Percentiles rank a stretch among this genome's conserved stretches.
Evolutionary conservation across 2,329 filamentous ascomycete genomes (phyloP).

Genomic region (Rhytidhysteron rufulum): DNA sequence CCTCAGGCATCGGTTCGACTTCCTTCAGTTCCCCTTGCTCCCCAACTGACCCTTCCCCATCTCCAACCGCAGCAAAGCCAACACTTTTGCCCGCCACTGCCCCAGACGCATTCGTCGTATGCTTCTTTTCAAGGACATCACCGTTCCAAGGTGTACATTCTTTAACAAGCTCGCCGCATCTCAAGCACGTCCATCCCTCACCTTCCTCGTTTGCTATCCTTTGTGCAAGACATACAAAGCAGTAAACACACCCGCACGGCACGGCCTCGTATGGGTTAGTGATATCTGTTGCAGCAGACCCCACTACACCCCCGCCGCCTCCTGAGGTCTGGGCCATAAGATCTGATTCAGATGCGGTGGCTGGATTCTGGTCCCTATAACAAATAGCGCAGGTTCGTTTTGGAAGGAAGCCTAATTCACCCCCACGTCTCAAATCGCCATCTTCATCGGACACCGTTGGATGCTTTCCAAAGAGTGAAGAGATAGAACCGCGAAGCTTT

Average conservation of each 20-base stretch:
- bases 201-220: conserved; percentile 89
- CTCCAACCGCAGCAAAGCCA: conserved; percentile 23
- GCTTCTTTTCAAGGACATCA: conserved; percentile 66
- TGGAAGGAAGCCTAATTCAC: conserved; percentile 80
- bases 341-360: conserved; percentile 64
- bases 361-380: conserved; percentile 86
- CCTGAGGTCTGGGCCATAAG: conserved; percentile 57
- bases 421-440: conserved; percentile 45
- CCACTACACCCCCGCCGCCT: conserved; percentile 72
- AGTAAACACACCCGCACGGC: conserved; percentile 89
- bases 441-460: conserved; percentile 43
- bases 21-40: conserved; percentile 17
- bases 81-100: conserved; percentile 21
- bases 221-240: conserved; percentile 91
- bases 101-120: conserved; percentile 15
- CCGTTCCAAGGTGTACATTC: conserved; percentile 90
- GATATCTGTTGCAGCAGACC: conserved; percentile 85
- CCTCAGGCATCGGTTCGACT: conserved; percentile 30
- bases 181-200: conserved; percentile 86
- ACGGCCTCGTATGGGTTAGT: conserved; percentile 94
- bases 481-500: conserved; percentile 59
- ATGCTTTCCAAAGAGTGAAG: conserved; percentile 46
- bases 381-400: conserved; percentile 96
- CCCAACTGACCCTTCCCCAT: conserved; percentile 8
- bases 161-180: conserved; percentile 79